Evolutionary conservation across 768 basidiomycete species (phyloP), one percentile per base, ranked within the genome.

Genomic region (Hydnum rufescens): DNA sequence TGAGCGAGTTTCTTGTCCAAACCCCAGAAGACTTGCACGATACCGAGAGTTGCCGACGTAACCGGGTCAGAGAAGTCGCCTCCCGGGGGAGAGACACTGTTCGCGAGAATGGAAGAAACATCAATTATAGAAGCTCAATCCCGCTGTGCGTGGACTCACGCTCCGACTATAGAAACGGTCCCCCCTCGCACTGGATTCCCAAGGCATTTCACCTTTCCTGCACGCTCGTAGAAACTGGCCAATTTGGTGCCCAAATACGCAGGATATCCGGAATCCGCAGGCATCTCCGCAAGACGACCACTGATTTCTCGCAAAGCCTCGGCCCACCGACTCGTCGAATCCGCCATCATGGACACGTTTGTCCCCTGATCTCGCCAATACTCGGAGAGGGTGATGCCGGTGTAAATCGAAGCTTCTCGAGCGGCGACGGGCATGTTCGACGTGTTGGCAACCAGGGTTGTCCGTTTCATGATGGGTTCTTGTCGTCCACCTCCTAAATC

Each of bases 361-460:
- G 74, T 79, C 19, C 95, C 95, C 66, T 97, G 95, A 66, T 99
- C 95, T 67, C 95, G 86, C 83, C 95, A 97, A 70, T 97, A 97
- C 63, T 99, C 95, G 25, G 95, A 90, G 22, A 97, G 77, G 1
- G 95, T 97, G 68, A 97, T 97, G 60, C 95, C 95, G 51, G 95
- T 99, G 69, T 99, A 99, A 64, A 99, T 97, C 19, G 93, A 96
- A 3, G 95, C 95, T 68, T 99, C 95, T 58, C 95, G 87, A 42
- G 95, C 95, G 42, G 95, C 95, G 60, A 99, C 95, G 59, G 95
- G 95, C 95, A 99, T 99, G 71, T 97, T 97, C 48, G 95, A 99
- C 2, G 95, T 99, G 65, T 99, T 99, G 58, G 95, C 95, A 55
- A 99, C 92, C 23, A 99, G 78, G 13, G 92, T 88, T 0, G 95